Percentiles rank a stretch among this genome's conserved stretches.
phyloP scores from a whole-genome alignment of 257 asterid species.

The Craterostigma plantagineum region DNA sequence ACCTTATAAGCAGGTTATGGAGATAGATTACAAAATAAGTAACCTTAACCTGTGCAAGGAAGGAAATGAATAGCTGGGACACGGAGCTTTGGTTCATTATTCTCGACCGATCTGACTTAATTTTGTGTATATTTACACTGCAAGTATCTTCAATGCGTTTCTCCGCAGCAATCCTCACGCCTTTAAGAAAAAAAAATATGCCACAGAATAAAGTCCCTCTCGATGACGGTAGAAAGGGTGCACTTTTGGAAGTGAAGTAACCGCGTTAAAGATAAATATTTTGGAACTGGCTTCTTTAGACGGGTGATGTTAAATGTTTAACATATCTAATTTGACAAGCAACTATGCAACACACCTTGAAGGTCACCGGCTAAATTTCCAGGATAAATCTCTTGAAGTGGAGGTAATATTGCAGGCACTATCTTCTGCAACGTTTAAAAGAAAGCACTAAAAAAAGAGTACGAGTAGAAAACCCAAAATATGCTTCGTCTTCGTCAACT shows the following conservation, averaged over 20 bases:
- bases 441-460: conserved; percentile 7
- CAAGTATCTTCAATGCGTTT: conserved; percentile 50
- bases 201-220: too few relatives aligned
- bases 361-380: conserved; percentile 70
- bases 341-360: conserved; percentile 24
- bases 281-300: too few relatives aligned
- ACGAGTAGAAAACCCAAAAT: conserved; percentile 6
- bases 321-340: too few relatives aligned
- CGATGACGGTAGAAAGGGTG: not conserved
- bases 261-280: too few relatives aligned
- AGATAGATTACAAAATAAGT: conserved; percentile 2
- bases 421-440: conserved; percentile 45
- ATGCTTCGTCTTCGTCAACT: not conserved
- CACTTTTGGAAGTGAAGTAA: too few relatives aligned
- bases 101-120: conserved; percentile 39
- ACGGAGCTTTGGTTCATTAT: conserved; percentile 42
- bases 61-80: conserved; percentile 64
- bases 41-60: conserved; percentile 42
- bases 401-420: conserved; percentile 74
- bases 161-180: conserved; percentile 71
- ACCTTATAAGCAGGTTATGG: not conserved
- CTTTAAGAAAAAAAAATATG: too few relatives aligned
- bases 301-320: conserved; percentile 1
- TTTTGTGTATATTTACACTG: conserved; percentile 36
- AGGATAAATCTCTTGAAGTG: conserved; percentile 76